Base-by-base conservation (phyloP, 2,329 filamentous ascomycete genomes). In the Cyphellophora attinorum region DNA sequence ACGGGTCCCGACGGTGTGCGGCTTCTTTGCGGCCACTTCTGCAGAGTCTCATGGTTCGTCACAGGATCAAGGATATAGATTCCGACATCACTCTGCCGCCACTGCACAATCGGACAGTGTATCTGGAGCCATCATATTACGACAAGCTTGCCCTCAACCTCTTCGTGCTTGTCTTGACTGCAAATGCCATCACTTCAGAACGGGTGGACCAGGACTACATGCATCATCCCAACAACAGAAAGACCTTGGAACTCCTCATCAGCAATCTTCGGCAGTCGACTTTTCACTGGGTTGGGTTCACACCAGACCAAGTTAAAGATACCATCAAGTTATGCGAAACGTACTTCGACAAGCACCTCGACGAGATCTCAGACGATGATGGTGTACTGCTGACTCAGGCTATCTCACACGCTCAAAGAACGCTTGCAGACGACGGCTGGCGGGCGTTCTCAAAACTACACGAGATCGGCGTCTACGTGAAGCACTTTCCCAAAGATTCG, bases 151-250 rank as follows among this genome's bases (percentile, higher is more conserved):
- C 80, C 0, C 68, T 88, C 16, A 94, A 94, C 46, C 60, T 93
- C 1, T 95, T 95, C 51, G 74, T 84, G 1, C 81, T 91, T 59
- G 77, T 85, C 52, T 74, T 95, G 30, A 79, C 83, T 2, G 79
- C 85, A 45, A 96, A 96, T 52, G 78, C 85, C 0, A 77, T 96
- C 1, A 88, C 88, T 15, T 94, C 86, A 4, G 84, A 95, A 51
- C 69, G 88, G 8, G 76, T 72, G 0, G 89, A 89, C 48, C 67
- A 74, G 36, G 88, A 95, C 53, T 95, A 94, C 52, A 80, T 96
- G 44, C 95, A 95, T 48, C 82, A 94, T 48, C 72, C 74, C 1
- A 76, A 71, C 10, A 88, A 88, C 48, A 64, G 72, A 18, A 79
- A 76, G 42, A 68, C 70, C 25, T 62, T 93, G 10, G 61, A 78